Evolutionary conservation across 2,329 filamentous ascomycete genomes (phyloP), one percentile per base, ranked within the genome.

Genomic region (Ophiostoma fasciatum): DNA sequence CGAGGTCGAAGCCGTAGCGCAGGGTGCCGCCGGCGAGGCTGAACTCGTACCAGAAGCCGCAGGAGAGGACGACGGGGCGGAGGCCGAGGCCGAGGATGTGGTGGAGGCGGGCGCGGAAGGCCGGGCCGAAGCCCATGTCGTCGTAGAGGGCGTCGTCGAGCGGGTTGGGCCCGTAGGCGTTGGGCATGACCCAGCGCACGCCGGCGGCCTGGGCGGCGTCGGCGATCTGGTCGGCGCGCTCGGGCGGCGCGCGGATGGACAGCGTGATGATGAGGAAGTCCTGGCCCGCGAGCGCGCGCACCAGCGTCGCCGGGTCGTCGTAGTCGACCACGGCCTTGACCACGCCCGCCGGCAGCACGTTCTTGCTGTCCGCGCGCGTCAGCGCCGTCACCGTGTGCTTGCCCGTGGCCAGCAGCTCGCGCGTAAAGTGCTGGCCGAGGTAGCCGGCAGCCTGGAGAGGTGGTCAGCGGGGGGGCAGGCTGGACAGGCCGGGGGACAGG

Each of bases 1-100:
- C 29, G 29, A 54, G 31, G 37, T 52, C 49, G 35, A 53, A 49
- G 31, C 49, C 51, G 39, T 42, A 53, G 20, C 38, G 38, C n/a
- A 15, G 3, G 8, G 29, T 18, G 5, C 43, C 41, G 3, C 50
- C 48, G 1, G 51, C 59, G 4, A 71, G 47, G 45, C 60, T 66
- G 41, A 58, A 68, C 33, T 71, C 62, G 49, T 68, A 70, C 66
- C 66, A 71, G 42, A 66, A 65, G 2, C 61, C 57, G 45, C 57
- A 63, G 8, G 46, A 45, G 6, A 68, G 42, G 0, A 49, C 46
- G 30, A 67, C 48, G 33, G 42, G 46, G 13, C 15, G 40, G 5
- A 51, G 42, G 9, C 59, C 61, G 0, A 60, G 49, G 1, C 39
- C 37, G 41, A 62, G 52, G 30, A 68, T 56, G 28, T 61, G 51